Percentiles rank a stretch among this genome's conserved stretches.
Conservation (phyloP, 352 stramenopile genomes). For the Globisporangium middletonii region DNA sequence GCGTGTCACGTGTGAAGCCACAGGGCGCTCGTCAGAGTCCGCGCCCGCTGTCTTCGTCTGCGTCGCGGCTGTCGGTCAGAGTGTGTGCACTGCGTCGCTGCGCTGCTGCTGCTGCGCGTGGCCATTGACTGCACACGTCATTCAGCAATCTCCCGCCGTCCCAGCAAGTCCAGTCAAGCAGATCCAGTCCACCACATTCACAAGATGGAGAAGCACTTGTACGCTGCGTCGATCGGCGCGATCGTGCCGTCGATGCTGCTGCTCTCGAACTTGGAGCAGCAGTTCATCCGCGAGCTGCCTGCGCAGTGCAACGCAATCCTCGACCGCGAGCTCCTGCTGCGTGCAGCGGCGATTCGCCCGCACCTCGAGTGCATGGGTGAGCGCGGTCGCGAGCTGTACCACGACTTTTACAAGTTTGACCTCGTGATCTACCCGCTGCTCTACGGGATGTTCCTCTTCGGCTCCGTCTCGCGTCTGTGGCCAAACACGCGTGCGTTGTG, state of each 20-base stretch:
- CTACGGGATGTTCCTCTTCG: constrained; percentile 26
- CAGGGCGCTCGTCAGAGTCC: background rate
- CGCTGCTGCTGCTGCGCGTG: no score
- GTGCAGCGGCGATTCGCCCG: constrained; percentile 18
- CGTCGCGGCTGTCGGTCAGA: background rate
- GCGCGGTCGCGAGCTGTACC: constrained; percentile 25
- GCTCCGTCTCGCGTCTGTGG: constrained; percentile 26
- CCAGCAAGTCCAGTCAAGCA: background rate
- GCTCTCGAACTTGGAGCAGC: constrained; percentile 21
- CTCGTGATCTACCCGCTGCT: constrained; percentile 43
- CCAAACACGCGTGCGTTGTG: constrained; percentile 13
- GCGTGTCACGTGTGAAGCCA: background rate
- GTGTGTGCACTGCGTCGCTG: background rate
- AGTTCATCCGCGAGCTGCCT: constrained; percentile 26
- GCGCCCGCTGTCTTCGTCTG: no score
- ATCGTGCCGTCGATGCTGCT: constrained; percentile 35
- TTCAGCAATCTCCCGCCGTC: background rate
- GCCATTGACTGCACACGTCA: background rate
- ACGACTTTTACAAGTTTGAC: constrained; percentile 41
- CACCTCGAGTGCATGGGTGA: constrained; percentile 33
- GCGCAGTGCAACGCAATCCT: constrained; percentile 29
- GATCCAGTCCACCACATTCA: background rate
- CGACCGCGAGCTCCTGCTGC: constrained; percentile 29
- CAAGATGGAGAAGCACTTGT: constrained; percentile 9
- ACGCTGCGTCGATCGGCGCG: constrained; percentile 25